These are phyloP conservation scores for Saccharomycopsis sp. DNA, from an alignment of 805 yeast species.

Conservation along the genomic window DNA sequence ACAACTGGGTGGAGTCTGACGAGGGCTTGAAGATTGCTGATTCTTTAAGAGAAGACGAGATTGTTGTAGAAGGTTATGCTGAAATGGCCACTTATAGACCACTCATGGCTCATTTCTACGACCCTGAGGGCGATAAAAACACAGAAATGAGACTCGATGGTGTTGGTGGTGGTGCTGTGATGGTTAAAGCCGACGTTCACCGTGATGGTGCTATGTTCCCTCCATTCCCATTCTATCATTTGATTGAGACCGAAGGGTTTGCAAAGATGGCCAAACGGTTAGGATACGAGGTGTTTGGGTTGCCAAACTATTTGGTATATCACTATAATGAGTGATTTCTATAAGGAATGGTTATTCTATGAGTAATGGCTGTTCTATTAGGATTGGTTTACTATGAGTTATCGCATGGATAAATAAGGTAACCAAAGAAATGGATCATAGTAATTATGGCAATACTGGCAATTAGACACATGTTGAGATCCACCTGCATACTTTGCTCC, in stretches of 20 bases:
- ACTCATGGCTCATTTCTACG: slow-evolving; percentile 85
- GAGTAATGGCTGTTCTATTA: no score
- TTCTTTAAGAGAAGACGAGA: slow-evolving; percentile 76
- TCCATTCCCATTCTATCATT: slow-evolving; percentile 92
- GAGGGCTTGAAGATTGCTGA: slow-evolving; percentile 73
- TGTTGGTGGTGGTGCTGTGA: slow-evolving; percentile 94
- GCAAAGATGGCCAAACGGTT: slow-evolving; percentile 96
- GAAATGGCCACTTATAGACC: slow-evolving; percentile 94
- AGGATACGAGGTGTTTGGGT: slow-evolving; percentile 85
- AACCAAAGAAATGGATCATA: no score
- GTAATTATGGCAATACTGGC: no score
- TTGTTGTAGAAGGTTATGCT: slow-evolving; percentile 88
- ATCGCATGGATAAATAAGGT: no score
- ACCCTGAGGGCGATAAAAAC: slow-evolving; percentile 51
- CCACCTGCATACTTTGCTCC: no score
- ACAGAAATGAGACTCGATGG: slow-evolving; percentile 87
- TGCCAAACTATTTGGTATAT: slow-evolving; percentile 90
- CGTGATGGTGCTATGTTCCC: slow-evolving; percentile 99
- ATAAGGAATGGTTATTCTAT: no score
- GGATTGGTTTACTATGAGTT: no score
- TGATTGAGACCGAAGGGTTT: slow-evolving; percentile 97
- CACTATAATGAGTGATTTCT: slow-evolving; percentile 69
- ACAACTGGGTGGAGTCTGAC: slow-evolving; percentile 89
- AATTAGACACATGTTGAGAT: no score
- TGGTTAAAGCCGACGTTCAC: slow-evolving; percentile 96